These are phyloP conservation scores for Kwoniella dendrophila DNA, from an alignment of 768 basidiomycete species.

Conservation along the genomic window DNA sequence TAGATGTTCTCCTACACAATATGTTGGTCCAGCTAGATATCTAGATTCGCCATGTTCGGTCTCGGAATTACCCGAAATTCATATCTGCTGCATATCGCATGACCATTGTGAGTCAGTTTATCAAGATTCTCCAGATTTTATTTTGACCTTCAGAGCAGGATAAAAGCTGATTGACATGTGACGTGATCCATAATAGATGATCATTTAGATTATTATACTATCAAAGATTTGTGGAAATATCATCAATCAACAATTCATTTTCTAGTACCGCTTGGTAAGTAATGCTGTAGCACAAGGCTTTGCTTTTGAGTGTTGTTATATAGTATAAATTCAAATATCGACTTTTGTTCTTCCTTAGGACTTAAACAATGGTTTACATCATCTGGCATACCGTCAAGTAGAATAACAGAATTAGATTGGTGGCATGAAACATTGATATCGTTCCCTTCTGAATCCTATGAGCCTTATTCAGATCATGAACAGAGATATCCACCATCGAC, in stretches of 20 bases:
- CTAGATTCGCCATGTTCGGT: slow-evolving; percentile 49
- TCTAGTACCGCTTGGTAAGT: slow-evolving; percentile 50
- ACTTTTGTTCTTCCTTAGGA: too few species aligned
- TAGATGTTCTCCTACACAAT: slow-evolving; percentile 54
- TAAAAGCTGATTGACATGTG: slow-evolving; percentile 7
- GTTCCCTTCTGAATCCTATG: slow-evolving; percentile 26
- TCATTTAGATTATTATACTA: slow-evolving; percentile 55
- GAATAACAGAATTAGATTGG: slow-evolving; percentile 54
- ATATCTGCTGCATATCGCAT: slow-evolving; percentile 53
- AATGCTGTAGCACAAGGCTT: too few species aligned
- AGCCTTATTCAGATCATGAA: slow-evolving; percentile 3
- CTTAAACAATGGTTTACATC: slow-evolving; percentile 52
- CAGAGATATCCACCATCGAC: slow-evolving; percentile 9
- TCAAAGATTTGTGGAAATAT: slow-evolving; percentile 51
- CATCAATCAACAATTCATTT: slow-evolving; percentile 51
- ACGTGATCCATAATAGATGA: slow-evolving; percentile 39
- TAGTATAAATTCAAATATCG: neutral
- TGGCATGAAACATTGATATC: slow-evolving; percentile 47
- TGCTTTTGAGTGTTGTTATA: neutral
- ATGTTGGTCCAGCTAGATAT: slow-evolving; percentile 51
- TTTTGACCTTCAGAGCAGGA: too few species aligned
- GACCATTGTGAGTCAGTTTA: slow-evolving; percentile 50
- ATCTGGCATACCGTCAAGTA: slow-evolving; percentile 40
- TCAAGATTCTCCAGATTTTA: neutral
- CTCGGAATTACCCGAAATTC: slow-evolving; percentile 48